These are phyloP conservation scores for Backusella luteola DNA, from an alignment of 192 early-diverging fungal species.

Conservation along the genomic window DNA sequence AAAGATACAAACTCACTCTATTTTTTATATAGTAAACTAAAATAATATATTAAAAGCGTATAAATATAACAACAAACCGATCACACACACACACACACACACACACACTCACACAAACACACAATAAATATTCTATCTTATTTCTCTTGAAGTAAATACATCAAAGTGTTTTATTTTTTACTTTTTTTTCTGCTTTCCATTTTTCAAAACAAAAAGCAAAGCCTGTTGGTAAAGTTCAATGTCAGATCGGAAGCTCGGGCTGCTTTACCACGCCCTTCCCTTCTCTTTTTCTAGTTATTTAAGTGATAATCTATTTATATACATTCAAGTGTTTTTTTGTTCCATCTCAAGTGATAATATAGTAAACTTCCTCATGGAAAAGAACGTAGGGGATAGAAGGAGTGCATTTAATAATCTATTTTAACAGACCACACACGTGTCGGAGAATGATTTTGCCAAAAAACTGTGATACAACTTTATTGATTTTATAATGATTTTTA, in stretches of 20 bases:
- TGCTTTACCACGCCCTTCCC: background rate
- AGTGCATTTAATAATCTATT: background rate
- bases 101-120: background rate
- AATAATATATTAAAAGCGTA: background rate
- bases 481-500: background rate
- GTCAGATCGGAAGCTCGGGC: background rate
- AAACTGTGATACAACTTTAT: background rate
- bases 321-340: background rate
- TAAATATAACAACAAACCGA: background rate
- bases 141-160: background rate
- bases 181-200: background rate
- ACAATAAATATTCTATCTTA: slow-evolving; percentile 1
- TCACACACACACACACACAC: background rate
- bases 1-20: background rate
- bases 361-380: background rate
- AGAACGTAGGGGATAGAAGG: background rate
- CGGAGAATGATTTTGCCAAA: background rate
- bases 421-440: background rate
- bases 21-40: background rate
- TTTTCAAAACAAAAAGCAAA: background rate
- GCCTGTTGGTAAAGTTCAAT: slow-evolving; percentile 1
- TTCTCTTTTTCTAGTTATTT: background rate
- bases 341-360: background rate
- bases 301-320: background rate
- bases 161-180: background rate